Evolutionary conservation across 2,329 filamentous ascomycete species (phyloP).

Genomic region (Chaetomiaceae sp.): DNA sequence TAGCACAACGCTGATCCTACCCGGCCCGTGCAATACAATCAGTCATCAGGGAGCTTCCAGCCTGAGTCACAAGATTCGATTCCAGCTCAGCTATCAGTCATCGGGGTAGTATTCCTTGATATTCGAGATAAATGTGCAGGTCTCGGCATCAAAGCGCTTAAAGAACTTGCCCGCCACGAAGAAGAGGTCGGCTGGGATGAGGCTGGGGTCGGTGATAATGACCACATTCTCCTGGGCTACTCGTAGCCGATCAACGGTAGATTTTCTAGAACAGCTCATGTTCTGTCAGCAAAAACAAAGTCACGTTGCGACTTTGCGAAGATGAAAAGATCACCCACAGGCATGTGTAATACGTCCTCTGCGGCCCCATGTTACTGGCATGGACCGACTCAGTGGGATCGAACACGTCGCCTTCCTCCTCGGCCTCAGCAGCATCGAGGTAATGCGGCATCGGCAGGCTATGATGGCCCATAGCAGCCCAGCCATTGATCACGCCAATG

Average conservation of each 20-base stretch:
- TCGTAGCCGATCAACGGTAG: constrained; percentile 67
- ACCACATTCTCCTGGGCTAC: constrained; percentile 74
- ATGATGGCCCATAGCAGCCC: constrained; percentile 50
- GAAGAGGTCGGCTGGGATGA: constrained; percentile 56
- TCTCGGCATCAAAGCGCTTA: constrained; percentile 70
- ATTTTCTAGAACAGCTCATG: constrained; percentile 35
- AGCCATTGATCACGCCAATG: constrained; percentile 80
- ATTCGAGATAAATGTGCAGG: constrained; percentile 76
- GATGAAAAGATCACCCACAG: constrained; percentile 58
- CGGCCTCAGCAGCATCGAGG: constrained; percentile 33
- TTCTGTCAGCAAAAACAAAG: constrained; percentile 21
- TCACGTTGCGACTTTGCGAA: background rate
- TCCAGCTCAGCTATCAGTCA: no score
- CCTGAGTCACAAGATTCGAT: no score
- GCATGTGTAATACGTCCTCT: constrained; percentile 77
- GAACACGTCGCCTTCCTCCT: constrained; percentile 48
- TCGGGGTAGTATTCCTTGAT: constrained; percentile 76
- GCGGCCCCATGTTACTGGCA: constrained; percentile 55
- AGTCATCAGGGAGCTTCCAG: no score
- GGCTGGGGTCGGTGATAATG: constrained; percentile 46
- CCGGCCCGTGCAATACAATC: no score
- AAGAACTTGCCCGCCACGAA: constrained; percentile 78
- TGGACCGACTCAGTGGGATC: constrained; percentile 15
- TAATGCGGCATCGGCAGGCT: constrained; percentile 29
- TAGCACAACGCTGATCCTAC: no score